Percentiles rank a stretch among this genome's conserved stretches.
Evolutionary conservation across 805 yeast species (phyloP).

Genomic region (Isabelozyma pseudorhagii): DNA sequence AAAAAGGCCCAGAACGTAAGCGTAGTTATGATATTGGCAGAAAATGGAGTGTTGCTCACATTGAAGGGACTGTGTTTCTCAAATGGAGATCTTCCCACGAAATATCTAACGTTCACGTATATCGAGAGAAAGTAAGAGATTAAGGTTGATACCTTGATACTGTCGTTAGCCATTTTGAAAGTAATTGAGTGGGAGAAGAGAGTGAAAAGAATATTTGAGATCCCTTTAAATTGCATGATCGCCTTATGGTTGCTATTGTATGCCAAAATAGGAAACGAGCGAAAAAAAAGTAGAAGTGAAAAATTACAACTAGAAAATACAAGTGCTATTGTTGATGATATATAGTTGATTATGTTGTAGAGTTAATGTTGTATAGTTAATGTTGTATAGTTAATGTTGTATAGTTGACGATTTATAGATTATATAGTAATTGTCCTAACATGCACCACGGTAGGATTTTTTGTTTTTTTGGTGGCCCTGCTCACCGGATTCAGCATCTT

Average conservation of each 20-base stretch:
- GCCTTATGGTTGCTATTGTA: not conserved
- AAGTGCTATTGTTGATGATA: not conserved
- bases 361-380: too few relatives aligned
- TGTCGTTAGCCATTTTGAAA: not conserved
- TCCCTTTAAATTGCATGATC: not conserved
- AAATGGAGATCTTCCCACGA: constrained; percentile 52
- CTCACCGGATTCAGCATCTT: constrained; percentile 16
- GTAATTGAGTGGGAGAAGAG: not conserved
- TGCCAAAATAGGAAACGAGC: not conserved
- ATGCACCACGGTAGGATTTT: constrained; percentile 34
- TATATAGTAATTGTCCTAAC: constrained; percentile 12
- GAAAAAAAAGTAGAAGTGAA: not conserved
- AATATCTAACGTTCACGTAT: constrained; percentile 53
- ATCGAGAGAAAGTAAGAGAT: constrained; percentile 54
- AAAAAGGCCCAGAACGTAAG: constrained; percentile 58
- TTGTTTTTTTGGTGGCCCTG: constrained; percentile 22
- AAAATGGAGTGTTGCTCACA: constrained; percentile 67
- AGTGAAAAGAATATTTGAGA: not conserved
- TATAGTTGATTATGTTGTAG: too few relatives aligned
- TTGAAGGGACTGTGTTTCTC: constrained; percentile 47
- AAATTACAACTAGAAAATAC: not conserved
- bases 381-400: too few relatives aligned
- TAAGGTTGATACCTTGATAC: constrained; percentile 42
- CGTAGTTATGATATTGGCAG: constrained; percentile 49
- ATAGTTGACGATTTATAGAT: too few relatives aligned